Conservation (phyloP, 2,329 filamentous ascomycete species). For the Pestalotiopsis sp. region DNA sequence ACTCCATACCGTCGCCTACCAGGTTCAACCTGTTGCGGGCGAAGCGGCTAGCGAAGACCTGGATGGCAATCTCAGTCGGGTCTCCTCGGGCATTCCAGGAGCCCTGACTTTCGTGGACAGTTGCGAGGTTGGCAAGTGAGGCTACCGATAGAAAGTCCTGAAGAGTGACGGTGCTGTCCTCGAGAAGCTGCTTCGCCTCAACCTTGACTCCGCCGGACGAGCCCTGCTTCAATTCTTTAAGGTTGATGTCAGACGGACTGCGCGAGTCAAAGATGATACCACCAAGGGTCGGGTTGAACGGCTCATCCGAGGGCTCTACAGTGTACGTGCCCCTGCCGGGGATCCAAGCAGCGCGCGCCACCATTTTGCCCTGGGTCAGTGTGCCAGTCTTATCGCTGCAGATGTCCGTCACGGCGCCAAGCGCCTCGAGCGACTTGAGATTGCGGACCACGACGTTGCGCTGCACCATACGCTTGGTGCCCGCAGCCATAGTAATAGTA, state of each 20-base stretch:
- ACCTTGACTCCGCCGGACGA: slow-evolving; percentile 17
- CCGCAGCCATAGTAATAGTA: slow-evolving; percentile 67
- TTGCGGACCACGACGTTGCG: slow-evolving; percentile 62
- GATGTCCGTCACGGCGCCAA: slow-evolving; percentile 63
- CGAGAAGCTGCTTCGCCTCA: slow-evolving; percentile 17
- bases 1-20: slow-evolving; percentile 48
- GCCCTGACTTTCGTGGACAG: slow-evolving; percentile 43
- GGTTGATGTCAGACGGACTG: slow-evolving; percentile 29
- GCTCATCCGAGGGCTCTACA: slow-evolving; percentile 56
- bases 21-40: slow-evolving; percentile 58
- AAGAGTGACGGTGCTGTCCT: slow-evolving; percentile 47
- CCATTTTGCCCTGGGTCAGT: slow-evolving; percentile 66
- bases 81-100: slow-evolving; percentile 65
- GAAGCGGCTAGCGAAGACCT: slow-evolving; percentile 72
- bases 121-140: slow-evolving; percentile 58
- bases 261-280: slow-evolving; percentile 43
- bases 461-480: slow-evolving; percentile 60
- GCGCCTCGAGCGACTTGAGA: slow-evolving; percentile 59
- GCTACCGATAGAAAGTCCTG: slow-evolving; percentile 60
- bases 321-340: slow-evolving; percentile 60
- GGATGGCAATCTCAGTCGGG: slow-evolving; percentile 73
- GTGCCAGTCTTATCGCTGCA: slow-evolving; percentile 63
- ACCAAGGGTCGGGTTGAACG: slow-evolving; percentile 59
- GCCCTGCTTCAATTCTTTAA: slow-evolving; percentile 20
- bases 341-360: slow-evolving; percentile 62